Base-by-base conservation (phyloP, 2,329 filamentous ascomycete genomes). In the Trichothecium sympodiale region DNA sequence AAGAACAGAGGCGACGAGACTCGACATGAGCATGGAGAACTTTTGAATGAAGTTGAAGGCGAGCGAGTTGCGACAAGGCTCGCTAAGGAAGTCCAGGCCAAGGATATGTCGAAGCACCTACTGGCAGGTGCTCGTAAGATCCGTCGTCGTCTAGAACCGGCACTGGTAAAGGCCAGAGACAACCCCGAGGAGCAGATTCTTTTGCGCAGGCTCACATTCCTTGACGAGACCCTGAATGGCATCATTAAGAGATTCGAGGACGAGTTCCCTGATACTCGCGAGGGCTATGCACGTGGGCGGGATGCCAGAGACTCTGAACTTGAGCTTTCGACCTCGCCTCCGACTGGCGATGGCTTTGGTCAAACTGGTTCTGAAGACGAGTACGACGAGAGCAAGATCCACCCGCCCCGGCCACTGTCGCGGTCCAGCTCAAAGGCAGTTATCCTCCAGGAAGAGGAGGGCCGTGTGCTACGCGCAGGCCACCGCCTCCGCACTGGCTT, bases 161-260 rank as follows among this genome's bases (percentile, higher is more conserved):
- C 88, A 6, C 66, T 96, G 42, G 71, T 76, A 41, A 82, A 82
- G 56, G 89, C 73, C 4, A 65, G 83, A 60, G 73, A 79, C 31
- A 71, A 73, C 43, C 67, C 74, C 28, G 75, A 69, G 14, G 81
- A 91, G 52, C 81, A 88, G 46, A 67, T 77, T 45, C 83, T 80
- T 45, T 84, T 94, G 53, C 74, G 88, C 77, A 73, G 69, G 77
- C 72, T 96, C 15, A 67, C 81, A 30, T 94, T 94, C 71, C 73
- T 98, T 20, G 87, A 95, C 49, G 69, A 82, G 41, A 96, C 91
- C 0, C 69, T 98, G 8, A 73, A 87, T 49, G 80, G 82, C 45
- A 95, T 96, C 62, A 96, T 96, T 51, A 80, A 85, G 53, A 82
- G 91, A 18, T 98, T 96, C 53, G 91, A 96, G 56, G 83, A 94